Conservation (phyloP, 1,139 yeast species). For the Pichia sp. region DNA sequence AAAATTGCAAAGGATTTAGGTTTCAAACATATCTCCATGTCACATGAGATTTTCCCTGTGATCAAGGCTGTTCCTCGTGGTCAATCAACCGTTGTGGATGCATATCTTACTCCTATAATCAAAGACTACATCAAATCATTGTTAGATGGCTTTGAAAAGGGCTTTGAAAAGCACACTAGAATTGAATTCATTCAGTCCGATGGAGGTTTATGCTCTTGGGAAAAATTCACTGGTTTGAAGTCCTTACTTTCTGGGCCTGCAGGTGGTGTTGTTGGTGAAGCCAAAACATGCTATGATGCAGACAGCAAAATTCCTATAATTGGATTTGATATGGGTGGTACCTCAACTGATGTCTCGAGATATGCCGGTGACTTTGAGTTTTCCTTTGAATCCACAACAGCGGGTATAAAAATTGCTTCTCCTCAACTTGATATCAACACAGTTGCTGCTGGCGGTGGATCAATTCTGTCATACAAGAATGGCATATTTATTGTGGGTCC, state of each 20-base stretch:
- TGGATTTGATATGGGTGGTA: constrained; percentile 63
- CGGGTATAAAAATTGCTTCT: constrained; percentile 53
- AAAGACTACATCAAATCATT: constrained; percentile 57
- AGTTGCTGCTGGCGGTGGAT: constrained; percentile 62
- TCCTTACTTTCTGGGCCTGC: constrained; percentile 61
- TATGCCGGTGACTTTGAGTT: constrained; percentile 47
- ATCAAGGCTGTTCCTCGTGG: constrained; percentile 69
- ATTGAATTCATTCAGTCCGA: constrained; percentile 55
- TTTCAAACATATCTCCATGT: constrained; percentile 58
- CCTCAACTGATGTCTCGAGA: constrained; percentile 56
- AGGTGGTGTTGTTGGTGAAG: constrained; percentile 58
- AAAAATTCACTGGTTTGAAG: constrained; percentile 47
- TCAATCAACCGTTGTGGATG: constrained; percentile 71
- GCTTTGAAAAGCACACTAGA: constrained; percentile 37
- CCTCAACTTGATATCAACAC: constrained; percentile 57
- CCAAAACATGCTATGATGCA: constrained; percentile 47
- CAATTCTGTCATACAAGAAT: constrained; percentile 48
- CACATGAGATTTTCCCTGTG: constrained; percentile 67
- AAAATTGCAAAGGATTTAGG: constrained; percentile 49
- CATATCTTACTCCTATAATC: constrained; percentile 72
- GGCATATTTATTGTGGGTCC: constrained; percentile 58
- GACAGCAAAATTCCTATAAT: constrained; percentile 42
- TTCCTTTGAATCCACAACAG: constrained; percentile 53
- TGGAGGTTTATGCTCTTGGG: constrained; percentile 50
- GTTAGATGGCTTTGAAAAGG: constrained; percentile 55